These are phyloP conservation scores for Rhizophora mangle DNA, from an alignment of 345 rosid species.

Conservation along the genomic window DNA sequence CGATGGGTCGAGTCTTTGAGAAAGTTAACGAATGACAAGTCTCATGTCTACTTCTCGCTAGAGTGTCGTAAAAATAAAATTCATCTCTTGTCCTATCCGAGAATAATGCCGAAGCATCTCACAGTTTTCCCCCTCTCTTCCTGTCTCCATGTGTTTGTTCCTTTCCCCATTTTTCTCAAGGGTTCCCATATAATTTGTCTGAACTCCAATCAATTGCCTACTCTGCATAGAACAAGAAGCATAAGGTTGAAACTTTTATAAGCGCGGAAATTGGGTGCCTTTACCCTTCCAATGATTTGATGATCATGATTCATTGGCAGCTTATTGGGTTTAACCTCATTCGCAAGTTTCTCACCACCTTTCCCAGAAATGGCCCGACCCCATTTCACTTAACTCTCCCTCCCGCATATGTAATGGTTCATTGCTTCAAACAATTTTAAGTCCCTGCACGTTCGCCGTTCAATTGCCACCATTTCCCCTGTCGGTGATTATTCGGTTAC, in stretches of 20 bases:
- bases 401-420: background rate
- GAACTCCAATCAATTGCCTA: no score
- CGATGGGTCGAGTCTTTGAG: background rate
- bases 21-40: background rate
- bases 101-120: no score
- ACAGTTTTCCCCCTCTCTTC: no score
- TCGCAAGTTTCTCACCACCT: conserved; percentile 12
- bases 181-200: no score
- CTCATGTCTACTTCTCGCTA: background rate
- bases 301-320: background rate
- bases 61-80: no score
- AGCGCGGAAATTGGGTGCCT: background rate
- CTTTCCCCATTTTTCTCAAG: no score
- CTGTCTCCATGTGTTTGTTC: no score
- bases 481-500: background rate
- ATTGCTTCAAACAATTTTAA: background rate
- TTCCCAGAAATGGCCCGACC: background rate
- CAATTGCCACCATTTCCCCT: background rate
- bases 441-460: background rate
- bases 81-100: no score
- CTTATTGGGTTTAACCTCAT: background rate
- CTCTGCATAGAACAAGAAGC: no score
- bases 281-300: conserved; percentile 2
- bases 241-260: background rate
- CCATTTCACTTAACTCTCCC: conserved; percentile 25